phyloP scores from a whole-genome alignment of 1,139 yeast genomes.

The Candida tetrigidarum region DNA sequence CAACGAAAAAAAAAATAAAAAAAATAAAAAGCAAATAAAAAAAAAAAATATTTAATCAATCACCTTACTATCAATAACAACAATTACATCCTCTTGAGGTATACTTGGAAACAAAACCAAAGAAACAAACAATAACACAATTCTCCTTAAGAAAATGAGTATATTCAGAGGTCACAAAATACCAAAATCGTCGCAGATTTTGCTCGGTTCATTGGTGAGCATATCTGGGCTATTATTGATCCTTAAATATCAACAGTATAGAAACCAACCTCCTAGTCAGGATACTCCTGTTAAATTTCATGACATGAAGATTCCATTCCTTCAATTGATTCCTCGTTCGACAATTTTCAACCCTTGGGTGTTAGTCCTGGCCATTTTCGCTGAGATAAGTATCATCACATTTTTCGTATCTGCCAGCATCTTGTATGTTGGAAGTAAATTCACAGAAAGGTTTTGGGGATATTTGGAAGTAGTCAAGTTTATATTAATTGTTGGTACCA shows the following conservation, averaged over 20 bases:
- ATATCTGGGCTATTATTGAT: slow-evolving; percentile 31
- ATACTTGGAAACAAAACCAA: no score
- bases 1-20: no score
- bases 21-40: no score
- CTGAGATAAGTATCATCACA: slow-evolving; percentile 62
- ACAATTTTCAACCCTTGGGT: slow-evolving; percentile 77
- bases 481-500: slow-evolving; percentile 56
- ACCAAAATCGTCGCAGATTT: slow-evolving; percentile 34
- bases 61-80: no score
- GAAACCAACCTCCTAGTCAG: slow-evolving; percentile 24
- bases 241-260: slow-evolving; percentile 35
- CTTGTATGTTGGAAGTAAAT: slow-evolving; percentile 55
- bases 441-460: slow-evolving; percentile 62
- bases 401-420: slow-evolving; percentile 53
- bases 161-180: slow-evolving; percentile 18
- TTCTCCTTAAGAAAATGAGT: slow-evolving; percentile 12
- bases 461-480: slow-evolving; percentile 62
- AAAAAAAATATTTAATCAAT: no score
- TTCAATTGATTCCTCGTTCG: slow-evolving; percentile 72
- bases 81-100: no score
- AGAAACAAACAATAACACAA: not conserved
- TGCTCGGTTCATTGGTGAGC: slow-evolving; percentile 27
- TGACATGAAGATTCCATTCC: slow-evolving; percentile 56
- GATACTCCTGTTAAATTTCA: slow-evolving; percentile 24
- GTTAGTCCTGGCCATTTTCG: slow-evolving; percentile 68